These are phyloP conservation scores for Pichia occidentalis DNA, from an alignment of 805 yeast species.

Conservation along the genomic window DNA sequence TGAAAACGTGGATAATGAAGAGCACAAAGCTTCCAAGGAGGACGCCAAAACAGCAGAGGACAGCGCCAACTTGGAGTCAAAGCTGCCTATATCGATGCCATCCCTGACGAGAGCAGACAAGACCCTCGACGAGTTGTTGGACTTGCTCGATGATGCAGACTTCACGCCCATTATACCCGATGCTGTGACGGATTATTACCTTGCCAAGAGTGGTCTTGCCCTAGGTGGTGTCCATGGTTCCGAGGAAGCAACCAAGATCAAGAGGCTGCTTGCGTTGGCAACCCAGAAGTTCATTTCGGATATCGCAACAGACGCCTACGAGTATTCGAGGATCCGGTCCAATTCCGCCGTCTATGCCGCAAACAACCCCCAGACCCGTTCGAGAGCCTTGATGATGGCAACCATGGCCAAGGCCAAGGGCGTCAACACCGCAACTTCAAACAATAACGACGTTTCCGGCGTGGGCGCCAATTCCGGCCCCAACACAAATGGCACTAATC, in stretches of 20 bases:
- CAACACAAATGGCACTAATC: background rate
- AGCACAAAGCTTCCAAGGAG: slow-evolving; percentile 16
- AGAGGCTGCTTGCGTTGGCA: slow-evolving; percentile 83
- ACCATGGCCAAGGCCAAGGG: slow-evolving; percentile 35
- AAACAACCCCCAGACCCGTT: slow-evolving; percentile 78
- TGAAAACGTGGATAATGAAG: slow-evolving; percentile 4
- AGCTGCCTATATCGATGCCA: slow-evolving; percentile 34
- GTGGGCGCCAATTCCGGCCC: background rate
- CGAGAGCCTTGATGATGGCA: slow-evolving; percentile 63
- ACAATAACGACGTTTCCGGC: slow-evolving; percentile 12
- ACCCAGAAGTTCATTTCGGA: slow-evolving; percentile 94
- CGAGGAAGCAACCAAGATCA: slow-evolving; percentile 33
- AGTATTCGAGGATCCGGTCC: slow-evolving; percentile 88
- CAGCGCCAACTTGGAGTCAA: too few species aligned
- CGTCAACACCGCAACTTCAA: slow-evolving; percentile 1
- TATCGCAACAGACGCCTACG: slow-evolving; percentile 94
- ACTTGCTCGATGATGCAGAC: slow-evolving; percentile 89
- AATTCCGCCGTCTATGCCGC: slow-evolving; percentile 79
- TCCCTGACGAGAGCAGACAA: slow-evolving; percentile 73
- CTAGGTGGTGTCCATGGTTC: slow-evolving; percentile 58
- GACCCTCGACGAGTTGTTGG: slow-evolving; percentile 74
- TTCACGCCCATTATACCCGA: slow-evolving; percentile 96
- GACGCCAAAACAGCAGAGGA: slow-evolving; percentile 15
- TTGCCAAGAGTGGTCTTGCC: slow-evolving; percentile 50
- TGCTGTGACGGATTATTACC: slow-evolving; percentile 88